A percentile compares a stretch with the other conserved stretches of the same genome.
Conservation (phyloP, 768 basidiomycete species). For the Rhodotorula taiwanensis region DNA sequence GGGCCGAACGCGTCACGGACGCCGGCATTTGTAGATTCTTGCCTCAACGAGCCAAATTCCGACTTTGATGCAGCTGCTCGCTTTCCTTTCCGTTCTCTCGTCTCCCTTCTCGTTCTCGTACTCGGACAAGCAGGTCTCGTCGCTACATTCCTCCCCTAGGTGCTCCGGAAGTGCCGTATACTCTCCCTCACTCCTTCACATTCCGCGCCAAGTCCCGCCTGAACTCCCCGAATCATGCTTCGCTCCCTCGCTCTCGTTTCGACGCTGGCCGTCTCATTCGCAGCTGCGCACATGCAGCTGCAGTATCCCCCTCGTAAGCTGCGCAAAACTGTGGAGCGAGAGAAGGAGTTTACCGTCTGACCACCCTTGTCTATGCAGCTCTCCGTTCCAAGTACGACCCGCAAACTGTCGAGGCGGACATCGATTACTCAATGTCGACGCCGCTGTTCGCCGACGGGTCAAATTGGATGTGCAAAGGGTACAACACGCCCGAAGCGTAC, state of each 20-base stretch:
- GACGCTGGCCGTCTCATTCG: conserved; percentile 4
- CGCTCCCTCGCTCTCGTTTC: neutral
- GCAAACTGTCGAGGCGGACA: conserved; percentile 36
- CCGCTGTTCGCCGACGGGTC: conserved; percentile 43
- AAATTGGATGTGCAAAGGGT: conserved; percentile 45
- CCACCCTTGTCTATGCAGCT: neutral
- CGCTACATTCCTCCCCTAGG: too few species aligned
- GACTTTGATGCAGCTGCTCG: neutral
- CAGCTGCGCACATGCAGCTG: conserved; percentile 12
- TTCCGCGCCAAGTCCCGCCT: neutral
- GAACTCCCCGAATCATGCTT: conserved; percentile 3
- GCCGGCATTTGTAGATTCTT: neutral
- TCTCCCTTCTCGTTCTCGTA: neutral
- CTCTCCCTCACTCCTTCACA: neutral
- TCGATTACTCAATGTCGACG: conserved; percentile 45
- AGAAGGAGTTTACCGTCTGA: too few species aligned
- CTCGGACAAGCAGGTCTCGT: too few species aligned
- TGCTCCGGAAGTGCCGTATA: neutral
- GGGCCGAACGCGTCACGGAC: too few species aligned
- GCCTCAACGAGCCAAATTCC: too few species aligned
- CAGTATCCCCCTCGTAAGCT: conserved; percentile 23
- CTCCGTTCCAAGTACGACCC: conserved; percentile 38
- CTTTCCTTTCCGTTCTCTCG: neutral
- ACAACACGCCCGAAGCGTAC: conserved; percentile 26
- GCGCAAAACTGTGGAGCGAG: too few species aligned